These are phyloP conservation scores for Parmales sp. DNA, from an alignment of 108 stramenopile genomes.

Conservation along the genomic window DNA sequence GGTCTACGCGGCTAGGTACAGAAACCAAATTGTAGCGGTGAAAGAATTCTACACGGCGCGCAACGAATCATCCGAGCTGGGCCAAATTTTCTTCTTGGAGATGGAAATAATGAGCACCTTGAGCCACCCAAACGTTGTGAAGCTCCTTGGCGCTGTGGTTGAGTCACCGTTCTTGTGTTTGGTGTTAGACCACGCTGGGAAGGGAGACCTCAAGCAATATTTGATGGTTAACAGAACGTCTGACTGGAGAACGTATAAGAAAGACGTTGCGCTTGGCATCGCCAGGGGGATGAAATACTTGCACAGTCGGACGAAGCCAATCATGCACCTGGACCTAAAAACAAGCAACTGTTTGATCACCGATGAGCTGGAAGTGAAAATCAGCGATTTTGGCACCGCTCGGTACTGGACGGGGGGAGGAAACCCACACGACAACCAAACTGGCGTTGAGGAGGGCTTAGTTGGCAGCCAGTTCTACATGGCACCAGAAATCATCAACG, in stretches of 20 bases:
- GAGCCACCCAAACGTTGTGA: slow-evolving; percentile 36
- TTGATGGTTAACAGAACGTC: neutral
- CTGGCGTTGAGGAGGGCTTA: neutral
- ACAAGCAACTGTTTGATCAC: slow-evolving; percentile 16
- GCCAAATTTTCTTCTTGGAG: slow-evolving; percentile 16
- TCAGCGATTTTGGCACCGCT: slow-evolving; percentile 23
- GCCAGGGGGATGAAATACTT: slow-evolving; percentile 24
- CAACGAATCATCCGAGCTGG: neutral
- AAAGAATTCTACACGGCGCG: neutral
- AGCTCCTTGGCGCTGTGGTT: slow-evolving; percentile 29
- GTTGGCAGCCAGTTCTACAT: slow-evolving; percentile 24
- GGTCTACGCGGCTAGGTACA: neutral
- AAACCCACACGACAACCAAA: neutral
- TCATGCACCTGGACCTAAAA: slow-evolving; percentile 23
- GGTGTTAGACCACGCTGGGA: slow-evolving; percentile 19
- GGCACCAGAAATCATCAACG: slow-evolving; percentile 17
- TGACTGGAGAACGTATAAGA: neutral
- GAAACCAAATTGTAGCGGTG: slow-evolving; percentile 6
- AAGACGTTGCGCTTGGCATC: slow-evolving; percentile 16
- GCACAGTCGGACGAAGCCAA: slow-evolving; percentile 16
- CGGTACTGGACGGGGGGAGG: neutral
- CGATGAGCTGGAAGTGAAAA: slow-evolving; percentile 17
- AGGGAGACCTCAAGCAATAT: neutral
- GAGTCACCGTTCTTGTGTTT: slow-evolving; percentile 21
- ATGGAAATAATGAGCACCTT: slow-evolving; percentile 20